Conservation (phyloP, 2,329 filamentous ascomycete species). For the Claviceps sp. region DNA sequence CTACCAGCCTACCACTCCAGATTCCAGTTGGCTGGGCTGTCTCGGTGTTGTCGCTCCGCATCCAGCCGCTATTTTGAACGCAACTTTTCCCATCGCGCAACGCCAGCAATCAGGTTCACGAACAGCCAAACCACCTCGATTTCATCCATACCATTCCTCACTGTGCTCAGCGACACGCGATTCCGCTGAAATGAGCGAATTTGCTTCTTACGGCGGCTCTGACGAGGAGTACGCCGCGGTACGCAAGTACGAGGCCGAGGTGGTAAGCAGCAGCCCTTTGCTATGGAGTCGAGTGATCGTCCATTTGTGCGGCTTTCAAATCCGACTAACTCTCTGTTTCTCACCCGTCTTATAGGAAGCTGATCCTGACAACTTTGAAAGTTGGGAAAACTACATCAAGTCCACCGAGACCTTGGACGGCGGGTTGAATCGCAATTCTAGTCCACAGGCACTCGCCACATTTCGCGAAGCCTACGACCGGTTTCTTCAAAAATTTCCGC, state of each 20-base stretch:
- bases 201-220: constrained; percentile 53
- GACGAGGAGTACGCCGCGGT: constrained; percentile 77
- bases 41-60: background rate
- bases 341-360: constrained; percentile 28
- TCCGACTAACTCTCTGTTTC: constrained; percentile 2
- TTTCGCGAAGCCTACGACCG: constrained; percentile 81
- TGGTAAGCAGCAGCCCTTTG: constrained; percentile 37
- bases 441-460: constrained; percentile 78
- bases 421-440: constrained; percentile 91
- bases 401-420: constrained; percentile 77
- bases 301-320: background rate
- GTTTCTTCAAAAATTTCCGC: constrained; percentile 85
- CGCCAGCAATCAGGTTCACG: background rate
- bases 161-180: constrained; percentile 1
- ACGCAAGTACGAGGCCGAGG: constrained; percentile 61
- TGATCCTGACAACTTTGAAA: constrained; percentile 83
- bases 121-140: background rate
- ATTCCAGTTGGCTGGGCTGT: background rate
- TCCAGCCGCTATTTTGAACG: constrained; percentile 2
- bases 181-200: constrained; percentile 50
- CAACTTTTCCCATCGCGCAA: constrained; percentile 1
- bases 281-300: background rate
- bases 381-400: constrained; percentile 85
- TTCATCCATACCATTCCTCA: background rate
- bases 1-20: background rate